Base-by-base conservation (phyloP, 495 filamentous ascomycete species). In the Choiromyces venosus region DNA sequence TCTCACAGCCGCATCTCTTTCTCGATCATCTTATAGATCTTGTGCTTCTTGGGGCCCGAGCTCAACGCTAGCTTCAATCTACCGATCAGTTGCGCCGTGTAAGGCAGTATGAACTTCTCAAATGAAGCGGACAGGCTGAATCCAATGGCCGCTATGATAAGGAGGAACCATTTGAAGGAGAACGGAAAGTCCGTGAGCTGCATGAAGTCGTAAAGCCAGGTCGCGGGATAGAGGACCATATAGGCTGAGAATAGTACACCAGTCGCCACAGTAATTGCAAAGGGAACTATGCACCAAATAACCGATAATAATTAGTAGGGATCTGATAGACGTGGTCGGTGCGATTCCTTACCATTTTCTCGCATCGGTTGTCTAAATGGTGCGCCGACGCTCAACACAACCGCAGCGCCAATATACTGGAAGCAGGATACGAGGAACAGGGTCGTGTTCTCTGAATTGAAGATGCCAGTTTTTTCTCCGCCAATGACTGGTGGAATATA, bases 381-480 rank as follows among this genome's bases (percentile, higher is more conserved):
- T 25, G 88, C 87, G 8, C 96, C 96, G 64, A 94, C 92, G 76
- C 91, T 97, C 19, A 98, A 85, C 19, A 98, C 91, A 71, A 97
- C 86, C 19, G 91, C 96, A 1, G 92, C 88, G 42, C 97, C 85
- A 56, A 95, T 94, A 82, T 99, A 99, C 82, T 98, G 94, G 80
- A 92, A 98, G 78, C 92, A 96, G 0, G 92, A 96, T 35, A 93
- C 84, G 65, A 97, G 83, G 83, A 97, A 99, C 25, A 99, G 84
- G 0, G 90, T 87, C 0, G 93, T 96, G 77, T 98, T 97, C 81
- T 97, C 90, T 18, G 93, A 97, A 78, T 98, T 98, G 71, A 88
- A 85, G 68, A 94, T 88, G 75, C 96, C 95, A 65, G 90, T 90
- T 71, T 93, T 89, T 12, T 94, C 87, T 14, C 86, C 85, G 77